A percentile compares a stretch with the other conserved stretches of the same genome.
phyloP scores from a whole-genome alignment of 768 basidiomycete species.

The Suillus americanus region DNA sequence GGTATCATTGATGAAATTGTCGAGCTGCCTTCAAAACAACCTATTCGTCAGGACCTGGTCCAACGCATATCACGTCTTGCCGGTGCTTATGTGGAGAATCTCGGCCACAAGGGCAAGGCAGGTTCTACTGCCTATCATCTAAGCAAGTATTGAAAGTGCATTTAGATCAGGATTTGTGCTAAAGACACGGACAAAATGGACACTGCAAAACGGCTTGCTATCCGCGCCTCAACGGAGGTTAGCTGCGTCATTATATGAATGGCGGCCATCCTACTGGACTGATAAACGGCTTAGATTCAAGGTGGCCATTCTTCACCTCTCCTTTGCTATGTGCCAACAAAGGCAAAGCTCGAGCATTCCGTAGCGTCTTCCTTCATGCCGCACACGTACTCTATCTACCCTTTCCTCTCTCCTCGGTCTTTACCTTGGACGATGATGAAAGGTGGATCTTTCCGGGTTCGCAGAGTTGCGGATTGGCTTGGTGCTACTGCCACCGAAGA shows the following conservation, averaged over 20 bases:
- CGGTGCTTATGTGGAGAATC: slow-evolving; percentile 60
- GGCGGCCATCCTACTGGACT: background rate
- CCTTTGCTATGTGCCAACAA: slow-evolving; percentile 33
- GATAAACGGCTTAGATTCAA: background rate
- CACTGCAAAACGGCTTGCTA: slow-evolving; percentile 51
- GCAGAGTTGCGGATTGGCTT: slow-evolving; percentile 65
- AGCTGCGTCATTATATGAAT: slow-evolving; percentile 9
- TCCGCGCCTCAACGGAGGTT: slow-evolving; percentile 56
- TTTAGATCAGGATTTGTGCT: slow-evolving; percentile 58
- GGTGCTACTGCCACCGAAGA: slow-evolving; percentile 35
- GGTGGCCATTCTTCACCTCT: slow-evolving; percentile 11
- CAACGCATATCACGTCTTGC: slow-evolving; percentile 68
- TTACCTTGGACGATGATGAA: slow-evolving; percentile 48
- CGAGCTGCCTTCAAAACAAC: slow-evolving; percentile 43
- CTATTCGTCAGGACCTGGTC: slow-evolving; percentile 47
- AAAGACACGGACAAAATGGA: slow-evolving; percentile 38
- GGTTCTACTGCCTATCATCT: slow-evolving; percentile 6
- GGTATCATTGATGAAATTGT: slow-evolving; percentile 32
- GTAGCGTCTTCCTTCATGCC: slow-evolving; percentile 30
- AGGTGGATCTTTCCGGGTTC: slow-evolving; percentile 53
- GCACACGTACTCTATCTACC: slow-evolving; percentile 61
- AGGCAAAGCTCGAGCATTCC: slow-evolving; percentile 23
- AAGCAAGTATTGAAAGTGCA: slow-evolving; percentile 1
- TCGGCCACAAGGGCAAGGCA: slow-evolving; percentile 47
- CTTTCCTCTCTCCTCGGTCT: slow-evolving; percentile 53